phyloP scores from a whole-genome alignment of 139 green algal species.

The Micractinium sp. region DNA sequence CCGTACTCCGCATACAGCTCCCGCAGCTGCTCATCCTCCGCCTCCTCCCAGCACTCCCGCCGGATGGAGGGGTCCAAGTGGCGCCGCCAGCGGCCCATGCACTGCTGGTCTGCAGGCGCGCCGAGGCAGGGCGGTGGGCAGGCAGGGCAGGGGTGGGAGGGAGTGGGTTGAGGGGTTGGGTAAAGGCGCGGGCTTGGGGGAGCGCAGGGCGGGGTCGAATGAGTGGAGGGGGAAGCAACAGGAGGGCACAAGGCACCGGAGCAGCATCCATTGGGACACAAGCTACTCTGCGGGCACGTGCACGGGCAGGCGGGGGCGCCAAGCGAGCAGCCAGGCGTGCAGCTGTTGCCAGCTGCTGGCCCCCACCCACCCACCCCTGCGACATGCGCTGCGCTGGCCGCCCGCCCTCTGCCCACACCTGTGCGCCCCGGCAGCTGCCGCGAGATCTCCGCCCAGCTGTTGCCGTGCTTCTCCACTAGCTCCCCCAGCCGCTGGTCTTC shows the following conservation, averaged over 20 bases:
- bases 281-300: not conserved
- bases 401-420: not conserved
- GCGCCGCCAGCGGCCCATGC: conserved; percentile 86
- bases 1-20: conserved; percentile 56
- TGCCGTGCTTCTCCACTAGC: conserved; percentile 67
- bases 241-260: not conserved
- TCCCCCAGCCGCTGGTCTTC: conserved; percentile 72
- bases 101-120: conserved; percentile 91
- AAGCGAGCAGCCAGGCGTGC: not conserved
- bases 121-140: conserved; percentile 30
- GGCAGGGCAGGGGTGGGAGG: not conserved
- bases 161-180: too few species aligned
- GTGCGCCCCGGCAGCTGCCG: conserved; percentile 41
- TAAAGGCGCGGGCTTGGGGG: not conserved
- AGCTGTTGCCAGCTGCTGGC: not conserved
- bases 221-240: not conserved
- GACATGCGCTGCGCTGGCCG: not conserved
- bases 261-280: not conserved
- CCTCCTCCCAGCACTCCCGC: conserved; percentile 57
- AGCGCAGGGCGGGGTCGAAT: not conserved
- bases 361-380: not conserved
- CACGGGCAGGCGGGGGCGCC: not conserved
- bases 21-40: conserved; percentile 71
- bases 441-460: conserved; percentile 80
- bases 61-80: conserved; percentile 85